phyloP scores from a whole-genome alignment of 2,329 filamentous ascomycete genomes.

The Dactylonectria estremocensis region DNA sequence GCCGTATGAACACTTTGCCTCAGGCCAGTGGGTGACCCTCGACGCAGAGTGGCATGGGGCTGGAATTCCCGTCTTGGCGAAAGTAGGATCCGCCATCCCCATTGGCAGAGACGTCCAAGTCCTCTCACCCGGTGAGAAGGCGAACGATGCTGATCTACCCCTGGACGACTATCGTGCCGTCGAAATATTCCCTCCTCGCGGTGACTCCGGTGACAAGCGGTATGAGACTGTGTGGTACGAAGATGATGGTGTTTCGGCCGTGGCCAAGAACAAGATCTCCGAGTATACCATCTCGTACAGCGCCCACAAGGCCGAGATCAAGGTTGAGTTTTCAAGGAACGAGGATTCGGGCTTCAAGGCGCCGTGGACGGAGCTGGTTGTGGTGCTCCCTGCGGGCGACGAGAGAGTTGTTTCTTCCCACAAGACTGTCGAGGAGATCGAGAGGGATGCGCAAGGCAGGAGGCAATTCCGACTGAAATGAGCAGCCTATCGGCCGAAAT shows the following conservation, averaged over 20 bases:
- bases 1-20: constrained; percentile 70
- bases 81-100: constrained; percentile 58
- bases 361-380: constrained; percentile 52
- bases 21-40: constrained; percentile 58
- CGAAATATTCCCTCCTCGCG: constrained; percentile 59
- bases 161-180: constrained; percentile 60
- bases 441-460: not conserved
- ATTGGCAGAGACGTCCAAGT: constrained; percentile 57
- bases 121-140: constrained; percentile 53
- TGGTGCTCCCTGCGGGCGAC: constrained; percentile 54
- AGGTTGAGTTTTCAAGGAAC: constrained; percentile 48
- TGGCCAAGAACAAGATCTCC: constrained; percentile 52
- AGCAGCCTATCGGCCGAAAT: too few relatives aligned
- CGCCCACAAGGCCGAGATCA: constrained; percentile 37
- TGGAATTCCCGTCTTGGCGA: constrained; percentile 57
- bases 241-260: constrained; percentile 56
- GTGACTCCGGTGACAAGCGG: constrained; percentile 39
- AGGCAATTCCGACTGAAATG: not conserved
- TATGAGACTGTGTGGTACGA: constrained; percentile 55
- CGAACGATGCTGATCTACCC: constrained; percentile 57
- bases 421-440: not conserved
- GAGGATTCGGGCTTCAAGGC: constrained; percentile 53
- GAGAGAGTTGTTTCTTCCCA: not conserved
- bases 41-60: constrained; percentile 60
- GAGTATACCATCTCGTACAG: constrained; percentile 51